Evolutionary conservation across 2,329 filamentous ascomycete genomes (phyloP).

Genomic region (Penicillium hesseltinei): DNA sequence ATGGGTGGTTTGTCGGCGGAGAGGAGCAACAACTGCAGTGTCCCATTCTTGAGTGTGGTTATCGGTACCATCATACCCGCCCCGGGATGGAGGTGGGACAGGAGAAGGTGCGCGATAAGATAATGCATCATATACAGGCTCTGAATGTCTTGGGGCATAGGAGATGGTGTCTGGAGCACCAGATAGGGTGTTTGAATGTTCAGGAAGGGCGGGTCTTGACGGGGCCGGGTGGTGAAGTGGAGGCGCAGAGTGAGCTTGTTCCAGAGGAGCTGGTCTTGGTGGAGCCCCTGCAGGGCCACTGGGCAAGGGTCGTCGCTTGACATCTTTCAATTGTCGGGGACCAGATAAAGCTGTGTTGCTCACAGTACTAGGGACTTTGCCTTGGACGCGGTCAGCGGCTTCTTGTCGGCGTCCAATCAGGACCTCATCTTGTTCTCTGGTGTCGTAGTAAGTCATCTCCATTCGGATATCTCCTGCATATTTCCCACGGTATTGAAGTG

Average conservation of each 20-base stretch:
- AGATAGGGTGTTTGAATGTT: conserved; percentile 32
- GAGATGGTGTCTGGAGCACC: conserved; percentile 68
- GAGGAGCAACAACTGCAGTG: conserved; percentile 13
- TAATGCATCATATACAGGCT: conserved; percentile 51
- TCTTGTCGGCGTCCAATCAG: conserved; percentile 55
- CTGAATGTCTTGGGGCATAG: conserved; percentile 72
- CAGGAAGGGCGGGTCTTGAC: conserved; percentile 24
- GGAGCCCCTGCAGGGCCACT: conserved; percentile 64
- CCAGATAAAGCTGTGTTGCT: conserved; percentile 36
- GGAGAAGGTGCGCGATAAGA: conserved; percentile 29
- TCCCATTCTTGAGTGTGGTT: conserved; percentile 31
- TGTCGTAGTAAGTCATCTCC: conserved; percentile 95
- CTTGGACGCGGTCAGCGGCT: conserved; percentile 37
- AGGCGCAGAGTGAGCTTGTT: conserved; percentile 23
- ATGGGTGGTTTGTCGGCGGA: conserved; percentile 22
- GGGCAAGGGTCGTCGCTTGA: conserved; percentile 82
- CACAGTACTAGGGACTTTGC: conserved; percentile 23
- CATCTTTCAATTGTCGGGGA: conserved; percentile 57
- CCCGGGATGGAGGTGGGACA: conserved; percentile 9
- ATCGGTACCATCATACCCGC: conserved; percentile 32
- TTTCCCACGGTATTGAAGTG: conserved; percentile 81
- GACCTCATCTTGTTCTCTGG: conserved; percentile 75
- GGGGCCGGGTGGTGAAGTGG: conserved; percentile 23
- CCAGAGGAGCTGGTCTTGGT: conserved; percentile 31
- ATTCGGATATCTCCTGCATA: conserved; percentile 94